Conservation (phyloP, 2,329 filamentous ascomycete genomes). For the Pyrenochaeta sp. region DNA sequence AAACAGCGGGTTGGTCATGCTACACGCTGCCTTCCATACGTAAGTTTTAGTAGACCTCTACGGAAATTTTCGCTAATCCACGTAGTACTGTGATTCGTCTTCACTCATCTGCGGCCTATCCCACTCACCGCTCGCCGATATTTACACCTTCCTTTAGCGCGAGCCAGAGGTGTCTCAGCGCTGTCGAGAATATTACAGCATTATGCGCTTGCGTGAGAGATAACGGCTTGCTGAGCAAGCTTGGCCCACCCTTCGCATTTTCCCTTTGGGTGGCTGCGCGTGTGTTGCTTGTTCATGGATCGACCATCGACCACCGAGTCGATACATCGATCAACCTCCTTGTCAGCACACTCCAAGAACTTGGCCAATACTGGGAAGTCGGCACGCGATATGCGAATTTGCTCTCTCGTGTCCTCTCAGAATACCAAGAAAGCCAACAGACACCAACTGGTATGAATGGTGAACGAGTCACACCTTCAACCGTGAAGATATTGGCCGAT, state of each 20-base stretch:
- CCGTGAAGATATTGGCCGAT: conserved; percentile 86
- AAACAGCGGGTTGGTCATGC: conserved; percentile 87
- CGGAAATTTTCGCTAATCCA: conserved; percentile 24
- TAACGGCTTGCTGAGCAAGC: conserved; percentile 77
- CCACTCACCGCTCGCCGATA: conserved; percentile 85
- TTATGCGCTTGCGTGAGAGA: conserved; percentile 79
- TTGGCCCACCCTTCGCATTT: conserved; percentile 91
- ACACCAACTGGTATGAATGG: conserved; percentile 64
- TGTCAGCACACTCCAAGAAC: conserved; percentile 79
- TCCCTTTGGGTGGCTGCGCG: conserved; percentile 91
- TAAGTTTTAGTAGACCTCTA: conserved; percentile 51
- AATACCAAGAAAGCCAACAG: conserved; percentile 80
- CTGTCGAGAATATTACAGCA: conserved; percentile 74
- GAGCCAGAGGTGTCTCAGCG: conserved; percentile 80
- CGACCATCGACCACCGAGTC: conserved; percentile 84
- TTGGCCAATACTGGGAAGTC: conserved; percentile 87
- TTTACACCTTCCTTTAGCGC: conserved; percentile 90
- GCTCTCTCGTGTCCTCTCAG: conserved; percentile 83
- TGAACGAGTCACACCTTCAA: conserved; percentile 79
- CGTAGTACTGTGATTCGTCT: conserved; percentile 80
- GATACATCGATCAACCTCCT: conserved; percentile 82
- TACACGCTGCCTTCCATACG: conserved; percentile 90
- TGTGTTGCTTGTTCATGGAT: conserved; percentile 86
- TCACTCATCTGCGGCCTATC: conserved; percentile 92
- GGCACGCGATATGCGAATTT: conserved; percentile 82